Conservation (phyloP, 2,329 filamentous ascomycete species). For the Alternaria sp. region DNA sequence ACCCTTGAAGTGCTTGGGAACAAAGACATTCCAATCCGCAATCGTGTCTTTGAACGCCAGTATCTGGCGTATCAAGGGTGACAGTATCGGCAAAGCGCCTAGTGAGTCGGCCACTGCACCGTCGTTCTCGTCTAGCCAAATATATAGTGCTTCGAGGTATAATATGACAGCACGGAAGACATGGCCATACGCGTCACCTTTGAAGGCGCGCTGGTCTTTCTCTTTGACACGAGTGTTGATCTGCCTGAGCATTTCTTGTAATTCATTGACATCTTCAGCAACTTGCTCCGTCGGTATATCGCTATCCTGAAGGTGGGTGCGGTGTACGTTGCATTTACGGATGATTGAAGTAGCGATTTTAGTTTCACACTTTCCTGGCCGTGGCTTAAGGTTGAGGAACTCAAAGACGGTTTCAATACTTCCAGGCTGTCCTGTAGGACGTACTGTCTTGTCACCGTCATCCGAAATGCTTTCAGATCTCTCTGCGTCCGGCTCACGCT, state of each 20-base stretch:
- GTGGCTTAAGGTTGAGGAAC: constrained; percentile 27
- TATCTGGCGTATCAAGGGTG: constrained; percentile 24
- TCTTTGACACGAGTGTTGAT: constrained; percentile 2
- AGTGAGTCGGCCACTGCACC: constrained; percentile 17
- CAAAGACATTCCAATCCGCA: constrained; percentile 29
- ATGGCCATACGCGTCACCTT: constrained; percentile 38
- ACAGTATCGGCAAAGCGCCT: constrained; percentile 27
- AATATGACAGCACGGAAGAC: constrained; percentile 32
- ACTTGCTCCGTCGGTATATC: constrained; percentile 20
- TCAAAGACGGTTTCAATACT: constrained; percentile 30
- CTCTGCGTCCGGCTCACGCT: constrained; percentile 1
- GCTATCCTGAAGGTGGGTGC: constrained; percentile 7
- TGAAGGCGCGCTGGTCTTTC: constrained; percentile 25
- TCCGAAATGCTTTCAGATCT: constrained; percentile 10
- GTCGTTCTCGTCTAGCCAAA: constrained; percentile 18
- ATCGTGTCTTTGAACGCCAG: constrained; percentile 37
- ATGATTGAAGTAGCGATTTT: constrained; percentile 21
- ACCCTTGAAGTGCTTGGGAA: constrained; percentile 22
- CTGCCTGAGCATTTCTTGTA: constrained; percentile 19
- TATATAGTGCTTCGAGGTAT: constrained; percentile 28
- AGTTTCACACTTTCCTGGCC: constrained; percentile 31
- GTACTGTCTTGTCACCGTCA: neutral
- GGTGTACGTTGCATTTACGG: constrained; percentile 18
- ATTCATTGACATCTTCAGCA: constrained; percentile 1
- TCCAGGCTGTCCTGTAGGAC: neutral